phyloP scores from a whole-genome alignment of 2,329 filamentous ascomycete genomes.

The Westerdykella ornata region DNA sequence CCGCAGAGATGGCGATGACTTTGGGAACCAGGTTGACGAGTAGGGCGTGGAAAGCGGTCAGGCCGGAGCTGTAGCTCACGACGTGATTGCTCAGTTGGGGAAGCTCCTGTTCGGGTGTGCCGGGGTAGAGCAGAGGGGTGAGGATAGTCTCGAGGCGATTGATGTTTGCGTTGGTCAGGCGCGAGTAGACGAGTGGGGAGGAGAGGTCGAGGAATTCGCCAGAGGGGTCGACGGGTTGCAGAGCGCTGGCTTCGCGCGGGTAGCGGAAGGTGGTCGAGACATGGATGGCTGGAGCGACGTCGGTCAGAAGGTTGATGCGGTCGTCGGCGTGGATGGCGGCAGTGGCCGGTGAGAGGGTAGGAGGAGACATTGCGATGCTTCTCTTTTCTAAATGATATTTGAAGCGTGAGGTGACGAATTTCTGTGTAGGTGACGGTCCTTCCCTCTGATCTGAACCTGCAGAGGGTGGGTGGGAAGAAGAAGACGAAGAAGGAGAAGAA shows the following conservation, averaged over 20 bases:
- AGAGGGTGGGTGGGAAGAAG: not conserved
- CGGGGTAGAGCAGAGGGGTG: slow-evolving; percentile 59
- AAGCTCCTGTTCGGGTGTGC: slow-evolving; percentile 22
- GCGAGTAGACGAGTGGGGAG: slow-evolving; percentile 62
- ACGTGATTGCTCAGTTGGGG: slow-evolving; percentile 41
- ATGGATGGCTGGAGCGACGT: slow-evolving; percentile 84
- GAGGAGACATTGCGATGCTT: slow-evolving; percentile 8
- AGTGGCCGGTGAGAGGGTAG: slow-evolving; percentile 52
- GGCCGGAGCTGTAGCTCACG: slow-evolving; percentile 75
- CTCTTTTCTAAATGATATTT: not conserved
- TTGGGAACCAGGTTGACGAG: slow-evolving; percentile 78
- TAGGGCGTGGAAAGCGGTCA: slow-evolving; percentile 82
- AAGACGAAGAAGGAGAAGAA: not conserved
- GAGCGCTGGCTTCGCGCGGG: slow-evolving; percentile 58
- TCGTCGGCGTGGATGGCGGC: slow-evolving; percentile 78
- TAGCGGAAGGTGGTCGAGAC: slow-evolving; percentile 91
- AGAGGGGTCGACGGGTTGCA: slow-evolving; percentile 47
- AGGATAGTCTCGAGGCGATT: slow-evolving; percentile 82
- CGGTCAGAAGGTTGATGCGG: slow-evolving; percentile 62
- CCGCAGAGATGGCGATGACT: slow-evolving; percentile 71
- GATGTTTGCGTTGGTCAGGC: slow-evolving; percentile 67
- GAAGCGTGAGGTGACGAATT: no score
- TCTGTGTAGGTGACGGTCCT: not conserved
- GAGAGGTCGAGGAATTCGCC: slow-evolving; percentile 36
- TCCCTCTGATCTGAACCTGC: no score